phyloP scores from a whole-genome alignment of 163 green algal species.

The Dunaliella salina region DNA sequence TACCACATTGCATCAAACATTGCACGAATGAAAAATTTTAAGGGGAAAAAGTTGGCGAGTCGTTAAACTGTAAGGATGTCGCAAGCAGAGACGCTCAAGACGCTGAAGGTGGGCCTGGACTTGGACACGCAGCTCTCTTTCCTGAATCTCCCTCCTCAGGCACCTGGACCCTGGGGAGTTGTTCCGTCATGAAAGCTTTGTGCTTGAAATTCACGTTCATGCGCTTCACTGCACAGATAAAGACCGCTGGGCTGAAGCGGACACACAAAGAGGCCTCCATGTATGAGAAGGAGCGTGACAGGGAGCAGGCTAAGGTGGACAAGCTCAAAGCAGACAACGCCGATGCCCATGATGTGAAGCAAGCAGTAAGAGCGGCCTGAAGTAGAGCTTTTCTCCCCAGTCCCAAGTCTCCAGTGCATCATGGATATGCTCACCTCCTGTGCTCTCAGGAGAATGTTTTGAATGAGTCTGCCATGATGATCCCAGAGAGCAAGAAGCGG shows the following conservation, averaged over 20 bases:
- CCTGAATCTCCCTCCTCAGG: too few relatives aligned
- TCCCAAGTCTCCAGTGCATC: too few relatives aligned
- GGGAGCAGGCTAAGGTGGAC: slow-evolving; percentile 65
- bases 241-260: slow-evolving; percentile 70
- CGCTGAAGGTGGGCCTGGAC: slow-evolving; percentile 47
- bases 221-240: slow-evolving; percentile 38
- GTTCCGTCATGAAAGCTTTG: too few relatives aligned
- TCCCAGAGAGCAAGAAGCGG: slow-evolving; percentile 77
- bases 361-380: slow-evolving; percentile 60
- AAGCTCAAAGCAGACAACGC: slow-evolving; percentile 61
- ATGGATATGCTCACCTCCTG: not conserved
- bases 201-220: not conserved
- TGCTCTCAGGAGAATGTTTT: slow-evolving; percentile 79
- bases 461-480: slow-evolving; percentile 81
- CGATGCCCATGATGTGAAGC: slow-evolving; percentile 77
- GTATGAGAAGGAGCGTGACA: slow-evolving; percentile 76
- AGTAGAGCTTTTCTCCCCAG: too few relatives aligned
- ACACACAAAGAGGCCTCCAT: slow-evolving; percentile 79
- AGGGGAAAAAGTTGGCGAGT: too few relatives aligned
- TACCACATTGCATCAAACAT: too few relatives aligned
- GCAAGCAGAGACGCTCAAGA: slow-evolving; percentile 39
- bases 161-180: too few relatives aligned
- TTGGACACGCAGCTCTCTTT: not conserved
- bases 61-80: slow-evolving; percentile 15
- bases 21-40: too few relatives aligned